phyloP scores from a whole-genome alignment of 2,329 filamentous ascomycete species.

The Ceratocystis harringtonii region DNA sequence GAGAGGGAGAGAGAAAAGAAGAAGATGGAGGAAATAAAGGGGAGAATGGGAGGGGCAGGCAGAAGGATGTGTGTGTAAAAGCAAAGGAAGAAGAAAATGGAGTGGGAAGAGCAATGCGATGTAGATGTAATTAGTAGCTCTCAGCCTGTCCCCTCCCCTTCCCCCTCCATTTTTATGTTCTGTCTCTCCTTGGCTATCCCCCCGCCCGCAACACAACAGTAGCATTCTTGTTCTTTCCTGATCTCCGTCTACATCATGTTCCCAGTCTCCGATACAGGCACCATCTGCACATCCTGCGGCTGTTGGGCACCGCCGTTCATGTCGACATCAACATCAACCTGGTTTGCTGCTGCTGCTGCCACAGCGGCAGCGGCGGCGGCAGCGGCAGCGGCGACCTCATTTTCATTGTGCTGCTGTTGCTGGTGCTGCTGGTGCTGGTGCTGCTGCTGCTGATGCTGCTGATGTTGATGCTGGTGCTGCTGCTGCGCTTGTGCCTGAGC shows the following conservation, averaged over 20 bases:
- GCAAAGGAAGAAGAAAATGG: not conserved
- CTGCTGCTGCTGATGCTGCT: not conserved
- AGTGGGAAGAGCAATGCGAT: too few species aligned
- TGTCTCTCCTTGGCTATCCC: too few species aligned
- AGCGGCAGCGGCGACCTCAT: not conserved
- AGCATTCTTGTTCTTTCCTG: too few species aligned
- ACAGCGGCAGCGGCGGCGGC: not conserved
- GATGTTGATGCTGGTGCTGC: too few species aligned
- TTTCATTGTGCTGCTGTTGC: not conserved
- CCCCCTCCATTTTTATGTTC: not conserved
- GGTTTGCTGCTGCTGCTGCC: not conserved
- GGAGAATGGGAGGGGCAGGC: not conserved
- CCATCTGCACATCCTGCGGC: not conserved
- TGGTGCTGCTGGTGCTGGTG: not conserved
- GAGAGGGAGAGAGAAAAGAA: not conserved
- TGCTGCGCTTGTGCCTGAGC: not conserved
- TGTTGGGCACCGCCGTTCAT: not conserved
- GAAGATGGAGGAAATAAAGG: not conserved
- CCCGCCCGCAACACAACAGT: too few species aligned
- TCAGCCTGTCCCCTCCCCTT: not conserved
- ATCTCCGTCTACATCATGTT: not conserved
- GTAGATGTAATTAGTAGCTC: too few species aligned
- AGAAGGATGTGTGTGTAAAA: not conserved
- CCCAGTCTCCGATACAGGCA: not conserved
- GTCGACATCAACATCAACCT: not conserved